These are phyloP conservation scores for Penicillium desertorum DNA, from an alignment of 495 filamentous ascomycete genomes.

Conservation along the genomic window DNA sequence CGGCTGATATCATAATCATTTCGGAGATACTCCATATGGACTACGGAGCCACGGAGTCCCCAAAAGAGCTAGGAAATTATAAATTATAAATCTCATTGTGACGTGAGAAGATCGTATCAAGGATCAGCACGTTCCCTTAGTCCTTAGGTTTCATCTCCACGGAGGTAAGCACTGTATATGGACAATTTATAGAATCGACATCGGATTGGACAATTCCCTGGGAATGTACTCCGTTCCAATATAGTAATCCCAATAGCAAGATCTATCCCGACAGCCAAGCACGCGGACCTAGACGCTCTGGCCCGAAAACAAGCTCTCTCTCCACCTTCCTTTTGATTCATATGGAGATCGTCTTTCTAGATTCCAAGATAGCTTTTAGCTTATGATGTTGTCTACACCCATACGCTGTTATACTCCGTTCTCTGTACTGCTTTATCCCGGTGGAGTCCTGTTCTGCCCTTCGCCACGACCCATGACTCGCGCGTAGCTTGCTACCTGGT, in stretches of 20 bases:
- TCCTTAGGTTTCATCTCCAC: neutral
- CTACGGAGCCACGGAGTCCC: neutral
- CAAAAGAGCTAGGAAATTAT: neutral
- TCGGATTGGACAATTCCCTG: neutral
- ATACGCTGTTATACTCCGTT: neutral
- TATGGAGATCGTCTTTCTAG: neutral
- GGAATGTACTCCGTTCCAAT: no score
- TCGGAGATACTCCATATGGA: neutral
- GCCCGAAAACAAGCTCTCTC: constrained; percentile 8
- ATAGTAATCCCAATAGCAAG: neutral
- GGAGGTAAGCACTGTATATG: constrained; percentile 13
- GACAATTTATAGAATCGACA: neutral
- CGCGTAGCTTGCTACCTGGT: neutral
- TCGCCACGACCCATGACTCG: neutral
- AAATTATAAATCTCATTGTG: neutral
- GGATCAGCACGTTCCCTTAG: neutral
- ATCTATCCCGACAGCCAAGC: constrained; percentile 1
- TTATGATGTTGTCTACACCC: neutral
- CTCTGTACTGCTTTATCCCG: neutral
- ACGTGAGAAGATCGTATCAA: neutral
- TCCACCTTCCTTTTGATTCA: constrained; percentile 2
- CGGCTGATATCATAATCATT: neutral
- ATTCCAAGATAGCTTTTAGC: neutral
- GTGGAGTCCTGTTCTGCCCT: neutral
- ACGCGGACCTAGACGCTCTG: neutral